Evolutionary conservation across 768 basidiomycete genomes (phyloP).

Genomic region (Rhodotorula taiwanensis): DNA sequence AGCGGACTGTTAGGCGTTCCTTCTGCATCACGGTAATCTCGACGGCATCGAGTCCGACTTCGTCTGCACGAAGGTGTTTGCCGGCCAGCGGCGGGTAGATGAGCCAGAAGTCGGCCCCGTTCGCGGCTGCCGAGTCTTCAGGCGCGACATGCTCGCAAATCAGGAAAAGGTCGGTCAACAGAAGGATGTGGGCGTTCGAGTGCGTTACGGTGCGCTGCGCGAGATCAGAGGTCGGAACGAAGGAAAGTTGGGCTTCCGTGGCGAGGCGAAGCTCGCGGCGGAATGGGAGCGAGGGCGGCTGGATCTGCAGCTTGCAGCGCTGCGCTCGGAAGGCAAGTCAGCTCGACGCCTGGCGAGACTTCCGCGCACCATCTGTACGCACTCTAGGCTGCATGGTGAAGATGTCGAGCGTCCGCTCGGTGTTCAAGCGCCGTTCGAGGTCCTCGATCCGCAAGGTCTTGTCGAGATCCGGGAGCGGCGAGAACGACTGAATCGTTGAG

Average conservation of each 20-base stretch:
- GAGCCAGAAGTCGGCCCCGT: conserved; percentile 66
- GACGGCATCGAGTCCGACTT: too few relatives aligned
- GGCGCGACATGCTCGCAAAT: conserved; percentile 75
- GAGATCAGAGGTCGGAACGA: conserved; percentile 58
- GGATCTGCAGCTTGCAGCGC: conserved; percentile 86
- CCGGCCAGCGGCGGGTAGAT: conserved; percentile 92
- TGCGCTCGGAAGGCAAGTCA: conserved; percentile 46
- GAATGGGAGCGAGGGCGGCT: conserved; percentile 69
- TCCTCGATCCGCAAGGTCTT: conserved; percentile 55
- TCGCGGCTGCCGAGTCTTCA: conserved; percentile 52
- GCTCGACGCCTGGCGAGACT: too few relatives aligned
- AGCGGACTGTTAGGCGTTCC: conserved; percentile 66
- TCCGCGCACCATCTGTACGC: conserved; percentile 16
- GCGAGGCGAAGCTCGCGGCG: conserved; percentile 68
- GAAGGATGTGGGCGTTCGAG: conserved; percentile 68
- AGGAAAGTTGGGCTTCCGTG: conserved; percentile 62
- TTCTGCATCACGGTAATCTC: conserved; percentile 79
- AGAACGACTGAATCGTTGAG: conserved; percentile 30
- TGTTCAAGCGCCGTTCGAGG: conserved; percentile 70
- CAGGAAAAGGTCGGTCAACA: conserved; percentile 87
- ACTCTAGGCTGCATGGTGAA: conserved; percentile 95
- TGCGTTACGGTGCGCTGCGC: conserved; percentile 63
- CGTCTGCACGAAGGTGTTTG: conserved; percentile 78
- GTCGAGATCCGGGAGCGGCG: conserved; percentile 48
- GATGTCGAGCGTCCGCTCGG: conserved; percentile 75